phyloP scores from a whole-genome alignment of 768 basidiomycete species.

The Suillus ampliporus region DNA sequence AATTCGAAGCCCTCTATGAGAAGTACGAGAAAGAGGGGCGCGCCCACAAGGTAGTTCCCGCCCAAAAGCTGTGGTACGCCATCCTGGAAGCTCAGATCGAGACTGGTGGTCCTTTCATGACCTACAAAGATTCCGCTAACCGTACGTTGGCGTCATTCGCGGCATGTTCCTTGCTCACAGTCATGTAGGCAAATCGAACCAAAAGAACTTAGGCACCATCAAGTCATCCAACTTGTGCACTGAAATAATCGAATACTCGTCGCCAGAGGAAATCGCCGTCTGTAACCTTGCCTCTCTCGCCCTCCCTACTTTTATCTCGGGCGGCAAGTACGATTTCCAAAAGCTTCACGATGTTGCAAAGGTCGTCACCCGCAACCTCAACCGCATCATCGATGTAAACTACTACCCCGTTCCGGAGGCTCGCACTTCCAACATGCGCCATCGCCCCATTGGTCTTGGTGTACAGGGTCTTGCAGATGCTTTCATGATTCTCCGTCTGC shows the following conservation, averaged over 20 bases:
- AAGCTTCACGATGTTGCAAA: constrained; percentile 94
- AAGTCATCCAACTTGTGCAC: constrained; percentile 99
- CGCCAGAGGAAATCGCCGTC: constrained; percentile 96
- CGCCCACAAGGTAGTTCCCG: constrained; percentile 81
- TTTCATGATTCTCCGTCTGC: constrained; percentile 96
- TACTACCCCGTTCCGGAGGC: constrained; percentile 96
- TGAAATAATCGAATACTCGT: constrained; percentile 97
- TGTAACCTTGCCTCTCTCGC: constrained; percentile 99
- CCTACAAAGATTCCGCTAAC: constrained; percentile 97
- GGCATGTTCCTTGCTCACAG: constrained; percentile 6
- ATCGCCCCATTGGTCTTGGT: constrained; percentile 96
- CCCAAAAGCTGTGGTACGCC: constrained; percentile 99
- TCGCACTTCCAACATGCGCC: constrained; percentile 91
- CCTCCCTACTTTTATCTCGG: constrained; percentile 86
- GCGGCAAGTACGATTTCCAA: constrained; percentile 90
- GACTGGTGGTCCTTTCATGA: constrained; percentile 99
- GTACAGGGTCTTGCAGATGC: constrained; percentile 98
- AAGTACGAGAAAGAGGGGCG: constrained; percentile 91
- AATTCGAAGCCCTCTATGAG: constrained; percentile 87
- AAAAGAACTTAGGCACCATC: constrained; percentile 98
- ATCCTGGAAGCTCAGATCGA: constrained; percentile 97
- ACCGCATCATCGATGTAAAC: constrained; percentile 93
- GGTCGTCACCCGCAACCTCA: constrained; percentile 91
- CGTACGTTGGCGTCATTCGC: constrained; percentile 50
- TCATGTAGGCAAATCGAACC: constrained; percentile 88